Evolutionary conservation across 2,329 filamentous ascomycete species (phyloP).

Genomic region (Cladosporium oxysporum): DNA sequence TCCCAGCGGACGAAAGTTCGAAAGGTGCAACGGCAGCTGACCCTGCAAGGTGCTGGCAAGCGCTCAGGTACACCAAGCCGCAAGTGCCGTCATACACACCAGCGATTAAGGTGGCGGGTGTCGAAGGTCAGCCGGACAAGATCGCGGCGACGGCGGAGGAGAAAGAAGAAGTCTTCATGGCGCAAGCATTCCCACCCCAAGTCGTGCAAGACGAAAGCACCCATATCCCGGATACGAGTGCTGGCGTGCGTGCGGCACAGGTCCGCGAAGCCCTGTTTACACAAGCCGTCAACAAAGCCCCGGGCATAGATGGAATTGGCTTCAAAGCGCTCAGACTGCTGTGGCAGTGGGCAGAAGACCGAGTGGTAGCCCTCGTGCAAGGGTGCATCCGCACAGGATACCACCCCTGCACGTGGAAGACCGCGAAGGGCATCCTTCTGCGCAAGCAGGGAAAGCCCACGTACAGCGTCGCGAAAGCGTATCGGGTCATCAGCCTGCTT

Average conservation of each 20-base stretch:
- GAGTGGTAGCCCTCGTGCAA: background rate
- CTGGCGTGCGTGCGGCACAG: background rate
- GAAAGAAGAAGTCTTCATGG: background rate
- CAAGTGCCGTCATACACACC: background rate
- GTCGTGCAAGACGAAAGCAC: too few relatives aligned
- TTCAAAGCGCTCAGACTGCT: background rate
- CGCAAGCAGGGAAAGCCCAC: background rate
- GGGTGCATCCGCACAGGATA: background rate
- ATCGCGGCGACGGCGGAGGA: background rate
- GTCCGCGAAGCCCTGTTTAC: background rate
- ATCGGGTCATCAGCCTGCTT: background rate
- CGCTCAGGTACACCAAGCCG: background rate
- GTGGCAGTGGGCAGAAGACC: background rate
- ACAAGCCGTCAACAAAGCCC: background rate
- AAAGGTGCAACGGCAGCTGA: background rate
- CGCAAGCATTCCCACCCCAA: background rate
- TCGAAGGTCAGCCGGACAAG: background rate
- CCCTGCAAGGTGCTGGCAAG: background rate
- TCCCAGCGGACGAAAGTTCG: background rate
- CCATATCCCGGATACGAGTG: background rate
- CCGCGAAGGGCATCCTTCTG: background rate
- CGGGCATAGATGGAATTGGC: background rate
- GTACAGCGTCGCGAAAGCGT: background rate
- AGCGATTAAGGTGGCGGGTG: background rate
- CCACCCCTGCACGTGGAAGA: background rate